Evolutionary conservation across 2,329 filamentous ascomycete genomes (phyloP), one percentile per base, ranked within the genome.

Genomic region (Scleromitrula shiraiana): DNA sequence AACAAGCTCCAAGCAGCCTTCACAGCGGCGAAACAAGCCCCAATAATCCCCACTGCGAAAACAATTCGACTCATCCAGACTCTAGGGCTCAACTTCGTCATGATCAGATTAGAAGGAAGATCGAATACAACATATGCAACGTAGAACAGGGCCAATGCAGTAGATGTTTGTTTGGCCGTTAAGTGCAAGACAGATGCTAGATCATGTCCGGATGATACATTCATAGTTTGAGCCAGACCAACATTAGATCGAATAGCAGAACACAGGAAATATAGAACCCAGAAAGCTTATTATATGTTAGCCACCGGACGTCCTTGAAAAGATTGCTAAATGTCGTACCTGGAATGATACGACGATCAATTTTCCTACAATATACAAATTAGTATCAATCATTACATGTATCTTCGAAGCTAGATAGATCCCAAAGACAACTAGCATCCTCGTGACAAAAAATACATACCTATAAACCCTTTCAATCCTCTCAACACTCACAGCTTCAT

Each of bases 201-300:
- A 62, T 93, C 83, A 63, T 95, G 88, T 27, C 77, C 75, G 35
- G 76, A 68, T 15, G 75, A 68, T 24, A 67, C 68, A 68, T 95
- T 95, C 89, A 95, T 95, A 1, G 89, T 95, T 69, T 95, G 88
- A n/a, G 89, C 86, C 57, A 95, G 81, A 53, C 88, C 88, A 56
- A 95, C 87, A 67, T 94, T 95, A 60, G 88, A 93, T 44, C 88
- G 82, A 60, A 95, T 93, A 52, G 88, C 89, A 0, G 88, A 93
- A 73, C 88, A 93, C 55, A 95, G 77, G 64, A 95, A 95, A 70
- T 95, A 95, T 14, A 95, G 75, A 14, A 83, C 66, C 89, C 89
- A 95, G 67, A 95, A 91, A 24, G 89, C 87, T 76, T 53, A 19
- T 12, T 36, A 36, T 29, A 15, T 51, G 19, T 46, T n/a, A 44